Percentiles rank a stretch among this genome's conserved stretches.
Evolutionary conservation across 2,329 filamentous ascomycete genomes (phyloP).

Genomic region (Fusarium sarcochroum): DNA sequence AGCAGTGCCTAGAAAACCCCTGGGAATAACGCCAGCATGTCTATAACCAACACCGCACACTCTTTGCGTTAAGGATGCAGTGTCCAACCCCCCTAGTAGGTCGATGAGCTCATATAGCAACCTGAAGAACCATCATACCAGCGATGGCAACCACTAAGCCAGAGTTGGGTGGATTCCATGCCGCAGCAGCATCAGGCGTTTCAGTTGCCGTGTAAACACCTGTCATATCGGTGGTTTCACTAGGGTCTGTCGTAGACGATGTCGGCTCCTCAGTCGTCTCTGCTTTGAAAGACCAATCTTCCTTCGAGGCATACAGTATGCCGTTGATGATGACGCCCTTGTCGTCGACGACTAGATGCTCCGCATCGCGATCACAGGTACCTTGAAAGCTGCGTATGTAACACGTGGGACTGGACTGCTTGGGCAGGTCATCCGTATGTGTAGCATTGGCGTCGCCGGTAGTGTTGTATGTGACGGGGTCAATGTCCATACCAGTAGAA

Average conservation of each 20-base stretch:
- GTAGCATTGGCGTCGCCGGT: conserved; percentile 71
- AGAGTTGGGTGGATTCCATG: conserved; percentile 25
- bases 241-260: conserved; percentile 37
- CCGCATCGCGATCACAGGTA: conserved; percentile 66
- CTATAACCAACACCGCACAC: conserved; percentile 1
- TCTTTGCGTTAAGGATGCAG: neutral
- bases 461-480: conserved; percentile 68
- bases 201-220: conserved; percentile 55
- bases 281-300: conserved; percentile 59
- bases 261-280: conserved; percentile 43
- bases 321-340: conserved; percentile 73
- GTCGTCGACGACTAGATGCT: conserved; percentile 62
- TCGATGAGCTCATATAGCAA: conserved; percentile 6
- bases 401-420: conserved; percentile 67
- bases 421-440: conserved; percentile 66
- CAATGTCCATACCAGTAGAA: conserved; percentile 66
- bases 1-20: neutral
- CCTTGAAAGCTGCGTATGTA: conserved; percentile 67
- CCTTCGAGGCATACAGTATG: conserved; percentile 62
- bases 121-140: conserved; percentile 21
- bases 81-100: neutral
- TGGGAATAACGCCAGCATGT: conserved; percentile 3
- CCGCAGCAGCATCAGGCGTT: conserved; percentile 49
- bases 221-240: conserved; percentile 44
- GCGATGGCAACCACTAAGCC: conserved; percentile 27